phyloP scores from a whole-genome alignment of 2,329 filamentous ascomycete genomes.

The Fusarium zealandicum region DNA sequence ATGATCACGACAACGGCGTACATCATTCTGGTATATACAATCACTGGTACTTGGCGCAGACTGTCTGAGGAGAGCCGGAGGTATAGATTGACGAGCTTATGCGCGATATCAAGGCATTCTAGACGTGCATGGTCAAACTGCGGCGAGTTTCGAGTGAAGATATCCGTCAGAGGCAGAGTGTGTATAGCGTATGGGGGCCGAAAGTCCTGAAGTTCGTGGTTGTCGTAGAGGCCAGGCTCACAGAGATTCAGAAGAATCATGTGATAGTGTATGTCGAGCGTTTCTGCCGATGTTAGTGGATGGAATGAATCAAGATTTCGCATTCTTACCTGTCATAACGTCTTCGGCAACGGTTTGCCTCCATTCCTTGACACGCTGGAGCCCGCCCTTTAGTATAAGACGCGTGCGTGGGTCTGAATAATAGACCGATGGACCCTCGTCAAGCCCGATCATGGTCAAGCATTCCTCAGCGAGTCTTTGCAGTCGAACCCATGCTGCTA shows the following conservation, averaged over 20 bases:
- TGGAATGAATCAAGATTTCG: no score
- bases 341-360: conserved; percentile 2
- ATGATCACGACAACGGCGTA: conserved; percentile 8
- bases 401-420: conserved; percentile 13
- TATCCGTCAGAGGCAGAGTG: neutral
- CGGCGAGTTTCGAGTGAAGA: neutral
- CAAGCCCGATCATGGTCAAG: conserved; percentile 6
- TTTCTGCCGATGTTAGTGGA: conserved; percentile 1
- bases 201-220: conserved; percentile 15
- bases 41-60: conserved; percentile 8
- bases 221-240: conserved; percentile 16
- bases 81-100: conserved; percentile 1
- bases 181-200: conserved; percentile 19
- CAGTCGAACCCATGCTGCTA: conserved; percentile 8
- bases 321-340: conserved; percentile 9
- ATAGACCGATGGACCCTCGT: conserved; percentile 5
- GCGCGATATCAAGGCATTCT: conserved; percentile 7
- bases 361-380: conserved; percentile 8
- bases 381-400: conserved; percentile 1
- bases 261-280: conserved; percentile 17
- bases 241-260: conserved; percentile 14
- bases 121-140: neutral
- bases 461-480: conserved; percentile 21
- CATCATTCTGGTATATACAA: conserved; percentile 18
- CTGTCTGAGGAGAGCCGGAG: neutral